A percentile compares a stretch with the other conserved stretches of the same genome.
These are phyloP conservation scores for Aureobasidium lini DNA, from an alignment of 2,329 filamentous ascomycete species.

Conservation along the genomic window DNA sequence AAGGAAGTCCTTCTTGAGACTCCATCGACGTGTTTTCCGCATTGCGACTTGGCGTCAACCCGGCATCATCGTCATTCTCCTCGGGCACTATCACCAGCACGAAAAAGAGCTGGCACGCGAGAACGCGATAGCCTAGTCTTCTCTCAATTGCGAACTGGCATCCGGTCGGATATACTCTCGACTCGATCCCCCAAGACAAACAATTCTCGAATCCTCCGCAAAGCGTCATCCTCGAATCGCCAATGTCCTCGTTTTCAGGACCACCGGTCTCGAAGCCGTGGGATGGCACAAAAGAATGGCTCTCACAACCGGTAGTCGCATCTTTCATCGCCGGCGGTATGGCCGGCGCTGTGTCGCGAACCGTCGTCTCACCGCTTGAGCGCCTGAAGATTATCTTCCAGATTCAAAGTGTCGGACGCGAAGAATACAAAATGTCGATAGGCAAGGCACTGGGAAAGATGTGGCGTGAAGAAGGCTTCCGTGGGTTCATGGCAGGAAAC, in stretches of 20 bases:
- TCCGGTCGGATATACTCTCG: not conserved
- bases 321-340: constrained; percentile 92
- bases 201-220: not conserved
- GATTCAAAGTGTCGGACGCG: constrained; percentile 80
- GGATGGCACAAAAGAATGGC: constrained; percentile 21
- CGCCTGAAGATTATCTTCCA: constrained; percentile 97
- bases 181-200: not conserved
- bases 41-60: constrained; percentile 8
- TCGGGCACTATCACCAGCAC: not conserved
- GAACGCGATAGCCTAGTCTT: not conserved
- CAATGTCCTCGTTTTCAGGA: not conserved
- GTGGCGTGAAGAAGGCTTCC: constrained; percentile 95
- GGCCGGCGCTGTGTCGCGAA: constrained; percentile 93
- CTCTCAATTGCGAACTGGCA: not conserved
- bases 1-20: not conserved
- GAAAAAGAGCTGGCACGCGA: not conserved
- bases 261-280: constrained; percentile 14
- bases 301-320: constrained; percentile 79
- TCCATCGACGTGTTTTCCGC: not conserved
- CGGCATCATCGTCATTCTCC: not conserved
- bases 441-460: constrained; percentile 86
- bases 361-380: constrained; percentile 92
- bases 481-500: constrained; percentile 95
- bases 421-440: constrained; percentile 90
- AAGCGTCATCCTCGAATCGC: not conserved